phyloP scores from a whole-genome alignment of 768 basidiomycete genomes.

The Amanita exitialis region DNA sequence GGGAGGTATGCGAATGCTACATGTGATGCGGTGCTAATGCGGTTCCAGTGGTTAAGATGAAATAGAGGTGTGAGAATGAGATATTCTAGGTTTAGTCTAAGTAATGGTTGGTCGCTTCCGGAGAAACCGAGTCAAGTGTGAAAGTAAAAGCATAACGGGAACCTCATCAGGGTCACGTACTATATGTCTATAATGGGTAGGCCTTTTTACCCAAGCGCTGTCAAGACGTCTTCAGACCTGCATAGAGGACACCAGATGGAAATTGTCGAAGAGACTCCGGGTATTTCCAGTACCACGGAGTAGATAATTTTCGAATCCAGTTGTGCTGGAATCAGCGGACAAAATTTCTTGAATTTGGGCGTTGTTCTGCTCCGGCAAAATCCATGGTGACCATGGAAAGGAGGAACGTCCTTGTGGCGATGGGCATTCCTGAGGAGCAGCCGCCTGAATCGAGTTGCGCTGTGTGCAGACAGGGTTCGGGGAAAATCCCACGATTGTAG shows the following conservation, averaged over 20 bases:
- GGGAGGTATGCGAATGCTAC: not conserved
- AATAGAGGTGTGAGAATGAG: not conserved
- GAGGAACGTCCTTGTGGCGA: constrained; percentile 11
- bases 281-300: constrained; percentile 30
- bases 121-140: not conserved
- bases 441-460: constrained; percentile 14
- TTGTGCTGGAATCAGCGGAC: constrained; percentile 21
- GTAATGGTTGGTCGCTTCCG: constrained; percentile 1
- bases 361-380: constrained; percentile 22
- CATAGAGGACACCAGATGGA: constrained; percentile 10
- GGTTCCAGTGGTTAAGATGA: not conserved
- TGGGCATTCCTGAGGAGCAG: constrained; percentile 24
- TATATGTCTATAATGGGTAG: not conserved
- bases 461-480: not conserved
- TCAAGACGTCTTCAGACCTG: not conserved
- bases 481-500: constrained; percentile 27
- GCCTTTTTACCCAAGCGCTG: too few species aligned
- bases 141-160: not conserved
- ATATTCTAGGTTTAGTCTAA: constrained; percentile 3
- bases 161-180: not conserved
- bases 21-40: not conserved
- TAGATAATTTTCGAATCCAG: constrained; percentile 31
- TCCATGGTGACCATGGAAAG: constrained; percentile 25
- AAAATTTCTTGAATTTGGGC: constrained; percentile 20
- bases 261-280: constrained; percentile 18